Conservation (phyloP, 768 basidiomycete genomes). For the Termitomyces sp. region DNA sequence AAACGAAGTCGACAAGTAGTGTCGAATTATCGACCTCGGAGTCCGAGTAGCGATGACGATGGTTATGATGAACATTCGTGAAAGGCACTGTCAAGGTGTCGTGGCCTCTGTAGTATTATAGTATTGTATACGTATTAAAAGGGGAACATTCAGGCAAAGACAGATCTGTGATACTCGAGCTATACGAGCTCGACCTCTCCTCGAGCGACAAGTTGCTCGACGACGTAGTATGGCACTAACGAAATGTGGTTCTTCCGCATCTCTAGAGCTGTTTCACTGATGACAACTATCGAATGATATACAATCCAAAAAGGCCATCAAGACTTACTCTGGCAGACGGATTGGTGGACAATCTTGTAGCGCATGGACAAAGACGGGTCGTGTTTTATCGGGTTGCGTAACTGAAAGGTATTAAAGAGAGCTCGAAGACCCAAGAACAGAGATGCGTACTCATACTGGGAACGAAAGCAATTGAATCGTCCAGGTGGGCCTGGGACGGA, state of each 20-base stretch:
- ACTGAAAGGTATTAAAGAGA: slow-evolving; percentile 41
- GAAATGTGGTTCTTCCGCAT: slow-evolving; percentile 83
- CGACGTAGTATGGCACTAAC: slow-evolving; percentile 68
- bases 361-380: slow-evolving; percentile 82
- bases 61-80: slow-evolving; percentile 40
- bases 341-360: slow-evolving; percentile 64
- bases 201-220: slow-evolving; percentile 68
- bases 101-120: slow-evolving; percentile 11
- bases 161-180: slow-evolving; percentile 1
- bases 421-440: slow-evolving; percentile 5
- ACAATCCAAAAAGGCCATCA: background rate
- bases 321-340: slow-evolving; percentile 63
- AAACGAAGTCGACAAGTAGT: slow-evolving; percentile 17
- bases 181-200: slow-evolving; percentile 79
- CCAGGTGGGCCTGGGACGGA: slow-evolving; percentile 67
- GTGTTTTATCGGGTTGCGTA: slow-evolving; percentile 68
- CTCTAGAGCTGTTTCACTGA: slow-evolving; percentile 61
- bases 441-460: slow-evolving; percentile 65
- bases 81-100: background rate
- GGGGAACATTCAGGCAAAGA: background rate
- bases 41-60: slow-evolving; percentile 39
- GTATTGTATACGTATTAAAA: slow-evolving; percentile 14
- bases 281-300: background rate
- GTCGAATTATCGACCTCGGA: slow-evolving; percentile 30
- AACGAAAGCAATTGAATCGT: slow-evolving; percentile 68